phyloP scores from a whole-genome alignment of 108 stramenopile species.

The Ochromonas danica region DNA sequence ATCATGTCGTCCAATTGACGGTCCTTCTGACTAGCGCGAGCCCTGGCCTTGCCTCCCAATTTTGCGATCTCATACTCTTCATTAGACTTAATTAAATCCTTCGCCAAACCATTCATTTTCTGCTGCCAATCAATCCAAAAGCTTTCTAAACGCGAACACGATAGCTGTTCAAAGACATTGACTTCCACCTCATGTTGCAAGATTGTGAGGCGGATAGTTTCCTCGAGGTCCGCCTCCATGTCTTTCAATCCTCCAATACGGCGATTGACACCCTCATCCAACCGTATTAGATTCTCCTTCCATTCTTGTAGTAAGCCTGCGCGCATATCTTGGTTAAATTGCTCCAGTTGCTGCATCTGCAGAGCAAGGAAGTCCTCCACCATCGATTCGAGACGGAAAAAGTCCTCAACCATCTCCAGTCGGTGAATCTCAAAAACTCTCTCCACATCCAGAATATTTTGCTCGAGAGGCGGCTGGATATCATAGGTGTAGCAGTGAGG shows the following conservation, averaged over 20 bases:
- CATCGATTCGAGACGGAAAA: not conserved
- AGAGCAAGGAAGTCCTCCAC: not conserved
- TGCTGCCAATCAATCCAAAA: constrained; percentile 23
- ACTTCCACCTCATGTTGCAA: constrained; percentile 25
- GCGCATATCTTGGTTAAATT: not conserved
- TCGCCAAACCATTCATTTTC: not conserved
- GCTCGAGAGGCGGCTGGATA: not conserved
- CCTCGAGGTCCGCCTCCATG: constrained; percentile 6
- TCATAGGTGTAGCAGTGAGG: not conserved
- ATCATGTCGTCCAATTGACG: not conserved
- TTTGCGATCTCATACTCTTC: not conserved
- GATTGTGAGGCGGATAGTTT: constrained; percentile 10
- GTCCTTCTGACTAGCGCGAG: not conserved
- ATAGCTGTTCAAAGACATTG: constrained; percentile 21
- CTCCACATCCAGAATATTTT: not conserved
- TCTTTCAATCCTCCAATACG: constrained; percentile 25
- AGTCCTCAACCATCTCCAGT: not conserved
- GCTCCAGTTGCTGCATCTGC: not conserved
- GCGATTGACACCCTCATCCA: not conserved
- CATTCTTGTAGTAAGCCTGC: constrained; percentile 2
- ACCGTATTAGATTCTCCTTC: not conserved
- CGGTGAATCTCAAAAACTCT: not conserved
- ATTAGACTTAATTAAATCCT: not conserved
- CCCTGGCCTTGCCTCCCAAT: not conserved
- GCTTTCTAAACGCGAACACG: not conserved